Evolutionary conservation across 495 filamentous ascomycete genomes (phyloP), one percentile per base, ranked within the genome.

Genomic region (Saxophila tyrrhenica): DNA sequence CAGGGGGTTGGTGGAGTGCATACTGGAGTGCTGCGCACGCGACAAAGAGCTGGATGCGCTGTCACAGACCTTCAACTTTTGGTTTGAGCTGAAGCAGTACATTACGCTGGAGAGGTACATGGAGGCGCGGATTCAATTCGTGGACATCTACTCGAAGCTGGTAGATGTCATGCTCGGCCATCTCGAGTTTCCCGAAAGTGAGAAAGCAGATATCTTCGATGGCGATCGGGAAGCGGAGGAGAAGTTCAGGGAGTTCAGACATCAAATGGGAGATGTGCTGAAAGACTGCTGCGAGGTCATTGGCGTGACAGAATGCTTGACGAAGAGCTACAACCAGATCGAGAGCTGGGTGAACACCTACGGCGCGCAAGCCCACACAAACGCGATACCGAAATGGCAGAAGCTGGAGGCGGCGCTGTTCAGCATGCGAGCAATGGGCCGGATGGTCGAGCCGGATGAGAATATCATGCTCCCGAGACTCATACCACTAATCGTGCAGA

Each of bases 41-140:
- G 92, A 99, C 66, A 80, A 81, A 65, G 89, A 96, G 48, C 76
- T 85, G 52, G 92, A 97, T 49, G 89, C 87, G 9, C 84, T 97
- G 50, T 83, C 86, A 24, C 78, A 90, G 55, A 99, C 92, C 0
- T 97, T 97, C 68, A 79, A 81, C 49, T 97, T 97, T 72, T 99
- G 92, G 92, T 97, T 94, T 67, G 92, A 99, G 67, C 72, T 99
- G 51, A 99, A 99, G 73, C 89, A 95, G 70, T 95, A 94, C 64
- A 74, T 97, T 29, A 86, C 87, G 7, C 69, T 97, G 32, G 90
- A 95, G 7, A 83, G 82, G 55, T 97, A 95, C 64, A 83, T 82
- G n/a, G 76, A 88, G 52, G 85, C 90, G 16, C 79, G 90, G 25
- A 62, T 84, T 50, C 74, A 82, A 52, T 84, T 83, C 58, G 73